These are phyloP conservation scores for Sporobolomyces pararoseus DNA, from an alignment of 768 basidiomycete species.

Conservation along the genomic window DNA sequence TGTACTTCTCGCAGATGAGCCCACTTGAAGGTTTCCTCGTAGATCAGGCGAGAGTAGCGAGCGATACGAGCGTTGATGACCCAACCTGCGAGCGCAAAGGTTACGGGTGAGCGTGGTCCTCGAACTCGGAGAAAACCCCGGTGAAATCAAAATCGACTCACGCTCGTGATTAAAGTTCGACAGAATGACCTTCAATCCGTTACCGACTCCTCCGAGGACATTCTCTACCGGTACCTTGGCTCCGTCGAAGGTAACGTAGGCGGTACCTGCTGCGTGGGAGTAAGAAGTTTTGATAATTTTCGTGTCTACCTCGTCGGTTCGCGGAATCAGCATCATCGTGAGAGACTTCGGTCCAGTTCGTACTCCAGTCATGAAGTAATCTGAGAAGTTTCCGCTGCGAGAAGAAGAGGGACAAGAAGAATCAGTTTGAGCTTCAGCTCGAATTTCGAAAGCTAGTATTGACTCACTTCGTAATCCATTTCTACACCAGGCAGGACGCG, in stretches of 20 bases:
- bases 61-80: constrained; percentile 64
- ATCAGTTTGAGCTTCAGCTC: neutral
- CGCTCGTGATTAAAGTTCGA: constrained; percentile 90
- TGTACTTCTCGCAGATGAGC: constrained; percentile 82
- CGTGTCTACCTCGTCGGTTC: constrained; percentile 72
- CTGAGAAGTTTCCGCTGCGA: constrained; percentile 58
- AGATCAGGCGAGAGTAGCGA: constrained; percentile 22
- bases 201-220: constrained; percentile 73
- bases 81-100: constrained; percentile 55
- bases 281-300: constrained; percentile 87
- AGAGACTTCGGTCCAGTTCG: constrained; percentile 63
- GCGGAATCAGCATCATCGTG: constrained; percentile 80
- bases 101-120: too few species aligned
- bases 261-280: constrained; percentile 77
- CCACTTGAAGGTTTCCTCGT: constrained; percentile 59
- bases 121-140: too few species aligned
- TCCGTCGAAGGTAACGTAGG: constrained; percentile 74
- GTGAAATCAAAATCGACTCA: too few species aligned
- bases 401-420: neutral
- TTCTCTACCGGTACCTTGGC: constrained; percentile 83
- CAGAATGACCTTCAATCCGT: constrained; percentile 64
- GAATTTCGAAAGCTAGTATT: neutral
- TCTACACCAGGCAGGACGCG: constrained; percentile 10
- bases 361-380: constrained; percentile 72
- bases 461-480: constrained; percentile 53